These are phyloP conservation scores for Skeletonema costatum DNA, from an alignment of 108 stramenopile species.

Conservation along the genomic window DNA sequence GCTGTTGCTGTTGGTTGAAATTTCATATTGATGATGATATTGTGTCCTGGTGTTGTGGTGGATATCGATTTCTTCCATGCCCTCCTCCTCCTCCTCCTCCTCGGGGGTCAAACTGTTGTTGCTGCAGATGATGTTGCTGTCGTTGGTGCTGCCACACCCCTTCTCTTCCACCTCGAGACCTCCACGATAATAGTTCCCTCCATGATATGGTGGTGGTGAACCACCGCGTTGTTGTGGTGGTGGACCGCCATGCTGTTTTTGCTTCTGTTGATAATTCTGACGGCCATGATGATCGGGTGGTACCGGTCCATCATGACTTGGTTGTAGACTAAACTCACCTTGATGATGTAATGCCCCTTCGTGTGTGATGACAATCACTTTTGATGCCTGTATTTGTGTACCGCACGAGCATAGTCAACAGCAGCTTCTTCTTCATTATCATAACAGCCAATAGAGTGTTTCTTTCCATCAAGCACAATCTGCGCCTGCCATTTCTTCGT, in stretches of 20 bases:
- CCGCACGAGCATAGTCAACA: no score
- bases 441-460: no score
- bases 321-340: not conserved
- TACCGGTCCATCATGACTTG: not conserved
- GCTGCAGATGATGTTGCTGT: not conserved
- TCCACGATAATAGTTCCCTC: not conserved
- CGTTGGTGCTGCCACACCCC: not conserved
- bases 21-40: not conserved
- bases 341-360: not conserved
- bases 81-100: not conserved
- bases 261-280: not conserved
- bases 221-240: not conserved
- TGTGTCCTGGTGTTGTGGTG: not conserved
- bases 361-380: no score
- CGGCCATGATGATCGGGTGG: not conserved
- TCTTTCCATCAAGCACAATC: no score
- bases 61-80: not conserved
- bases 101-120: conserved; percentile 3
- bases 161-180: not conserved
- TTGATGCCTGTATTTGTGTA: no score
- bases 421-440: no score
- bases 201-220: not conserved
- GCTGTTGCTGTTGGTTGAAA: not conserved
- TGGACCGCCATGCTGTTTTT: no score
- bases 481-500: no score